Evolutionary conservation across 306 rosid genomes (phyloP).

Genomic region (Cicer chorassanicum): DNA sequence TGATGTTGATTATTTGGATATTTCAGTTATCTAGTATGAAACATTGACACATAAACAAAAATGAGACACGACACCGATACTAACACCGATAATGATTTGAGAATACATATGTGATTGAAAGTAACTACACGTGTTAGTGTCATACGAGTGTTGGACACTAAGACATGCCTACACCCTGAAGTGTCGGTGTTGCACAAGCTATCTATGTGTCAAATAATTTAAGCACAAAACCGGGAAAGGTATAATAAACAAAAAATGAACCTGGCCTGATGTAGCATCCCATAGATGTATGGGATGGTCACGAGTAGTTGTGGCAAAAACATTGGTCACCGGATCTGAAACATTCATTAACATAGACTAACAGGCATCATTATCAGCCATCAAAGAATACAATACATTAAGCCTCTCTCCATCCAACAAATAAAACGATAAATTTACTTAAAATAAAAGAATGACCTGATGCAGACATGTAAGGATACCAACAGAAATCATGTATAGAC

Average conservation of each 20-base stretch:
- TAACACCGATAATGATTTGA: too few species aligned
- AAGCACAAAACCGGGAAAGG: constrained; percentile 1
- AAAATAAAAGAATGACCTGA: constrained; percentile 60
- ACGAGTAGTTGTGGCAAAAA: constrained; percentile 85
- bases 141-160: too few species aligned
- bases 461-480: constrained; percentile 98
- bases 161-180: too few species aligned
- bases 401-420: neutral
- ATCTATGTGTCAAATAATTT: neutral
- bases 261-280: constrained; percentile 96
- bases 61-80: too few species aligned
- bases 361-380: neutral
- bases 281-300: constrained; percentile 98
- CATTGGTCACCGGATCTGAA: constrained; percentile 82
- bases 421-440: neutral
- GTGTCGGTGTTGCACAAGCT: too few species aligned
- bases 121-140: too few species aligned
- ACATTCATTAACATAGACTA: constrained; percentile 29
- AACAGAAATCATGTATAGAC: constrained; percentile 87
- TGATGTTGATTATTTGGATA: neutral
- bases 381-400: neutral
- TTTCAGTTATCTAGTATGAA: neutral
- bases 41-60: too few species aligned
- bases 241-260: constrained; percentile 35
- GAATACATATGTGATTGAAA: too few species aligned